A percentile compares a stretch with the other conserved stretches of the same genome.
phyloP scores from a whole-genome alignment of 257 asterid genomes.

The Solanum corneliomulleri region DNA sequence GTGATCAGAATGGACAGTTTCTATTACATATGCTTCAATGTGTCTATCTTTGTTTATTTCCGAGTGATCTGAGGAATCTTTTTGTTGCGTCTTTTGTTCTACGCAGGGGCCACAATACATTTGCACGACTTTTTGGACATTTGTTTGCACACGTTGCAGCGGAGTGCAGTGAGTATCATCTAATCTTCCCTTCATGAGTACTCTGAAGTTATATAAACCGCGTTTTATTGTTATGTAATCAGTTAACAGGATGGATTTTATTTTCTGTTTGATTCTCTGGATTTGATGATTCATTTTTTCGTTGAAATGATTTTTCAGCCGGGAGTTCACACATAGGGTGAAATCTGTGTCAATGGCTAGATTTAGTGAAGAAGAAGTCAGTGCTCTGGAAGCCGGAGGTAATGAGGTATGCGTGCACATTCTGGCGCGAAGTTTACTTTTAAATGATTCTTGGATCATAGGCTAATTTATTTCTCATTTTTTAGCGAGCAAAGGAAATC shows the following conservation, averaged over 20 bases:
- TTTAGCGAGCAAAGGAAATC: constrained; percentile 60
- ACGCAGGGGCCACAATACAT: constrained; percentile 91
- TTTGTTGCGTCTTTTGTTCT: not conserved
- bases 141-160: constrained; percentile 84
- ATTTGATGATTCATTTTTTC: not conserved
- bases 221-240: not conserved
- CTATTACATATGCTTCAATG: not conserved
- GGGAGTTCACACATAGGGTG: constrained; percentile 84
- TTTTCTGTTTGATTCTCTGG: not conserved
- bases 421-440: not conserved
- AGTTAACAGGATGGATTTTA: not conserved
- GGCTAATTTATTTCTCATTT: not conserved
- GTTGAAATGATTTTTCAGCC: constrained; percentile 31
- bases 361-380: constrained; percentile 62
- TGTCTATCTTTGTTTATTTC: not conserved
- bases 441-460: not conserved
- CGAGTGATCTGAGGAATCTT: not conserved
- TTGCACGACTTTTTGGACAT: constrained; percentile 89
- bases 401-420: constrained; percentile 45
- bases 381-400: constrained; percentile 77
- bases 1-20: not conserved
- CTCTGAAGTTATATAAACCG: not conserved
- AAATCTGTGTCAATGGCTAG: constrained; percentile 89
- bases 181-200: not conserved
- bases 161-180: constrained; percentile 81